These are phyloP conservation scores for Paulownia fortunei DNA, from an alignment of 257 asterid genomes.

Conservation along the genomic window DNA sequence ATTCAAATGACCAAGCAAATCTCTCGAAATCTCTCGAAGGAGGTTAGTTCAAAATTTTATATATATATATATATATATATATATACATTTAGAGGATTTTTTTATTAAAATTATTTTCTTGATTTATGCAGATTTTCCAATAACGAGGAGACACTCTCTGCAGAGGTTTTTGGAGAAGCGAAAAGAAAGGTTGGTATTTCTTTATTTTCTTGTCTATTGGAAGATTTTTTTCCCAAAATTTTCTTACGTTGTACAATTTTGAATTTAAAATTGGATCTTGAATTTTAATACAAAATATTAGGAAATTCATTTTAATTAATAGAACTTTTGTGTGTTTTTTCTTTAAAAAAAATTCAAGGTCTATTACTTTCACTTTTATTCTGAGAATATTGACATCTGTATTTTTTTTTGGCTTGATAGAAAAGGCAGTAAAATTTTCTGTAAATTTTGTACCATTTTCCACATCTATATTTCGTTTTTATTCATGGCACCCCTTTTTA, in stretches of 20 bases:
- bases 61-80: not conserved
- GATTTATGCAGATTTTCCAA: slow-evolving; percentile 39
- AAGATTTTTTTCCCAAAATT: no score
- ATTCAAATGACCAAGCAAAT: not conserved
- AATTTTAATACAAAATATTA: not conserved
- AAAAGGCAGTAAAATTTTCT: no score
- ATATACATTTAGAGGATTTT: not conserved
- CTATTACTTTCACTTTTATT: no score
- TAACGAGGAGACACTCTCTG: slow-evolving; percentile 42
- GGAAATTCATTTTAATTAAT: not conserved
- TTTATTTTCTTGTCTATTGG: not conserved
- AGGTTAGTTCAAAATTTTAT: slow-evolving; percentile 1
- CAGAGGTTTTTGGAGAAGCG: slow-evolving; percentile 50
- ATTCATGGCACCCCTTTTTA: not conserved
- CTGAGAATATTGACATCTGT: no score
- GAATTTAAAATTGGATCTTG: no score
- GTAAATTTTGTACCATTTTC: not conserved
- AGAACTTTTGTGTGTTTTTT: no score
- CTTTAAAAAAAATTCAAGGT: no score
- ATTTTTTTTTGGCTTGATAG: not conserved
- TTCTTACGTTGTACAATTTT: no score
- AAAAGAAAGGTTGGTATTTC: slow-evolving; percentile 39
- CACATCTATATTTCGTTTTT: not conserved
- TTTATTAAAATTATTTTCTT: not conserved
- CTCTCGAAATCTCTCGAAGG: slow-evolving; percentile 35